Percentiles rank a stretch among this genome's conserved stretches.
phyloP scores from a whole-genome alignment of 257 asterid genomes.

The Penstemon eatonii region DNA sequence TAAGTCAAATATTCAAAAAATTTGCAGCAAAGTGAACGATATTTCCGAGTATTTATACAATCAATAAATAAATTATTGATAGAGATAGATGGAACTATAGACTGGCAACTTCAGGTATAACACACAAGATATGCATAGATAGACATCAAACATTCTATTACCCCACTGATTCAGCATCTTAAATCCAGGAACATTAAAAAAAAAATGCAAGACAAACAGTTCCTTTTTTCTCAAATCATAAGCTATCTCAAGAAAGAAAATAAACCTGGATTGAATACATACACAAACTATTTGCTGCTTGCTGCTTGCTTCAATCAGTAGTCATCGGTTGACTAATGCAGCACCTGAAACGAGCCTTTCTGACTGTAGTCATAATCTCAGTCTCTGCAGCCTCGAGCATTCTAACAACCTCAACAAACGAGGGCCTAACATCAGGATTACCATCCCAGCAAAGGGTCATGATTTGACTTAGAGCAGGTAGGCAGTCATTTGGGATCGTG shows the following conservation, averaged over 20 bases:
- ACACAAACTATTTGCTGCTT: slow-evolving; percentile 38
- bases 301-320: slow-evolving; percentile 43
- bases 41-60: background rate
- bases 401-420: slow-evolving; percentile 77
- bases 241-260: slow-evolving; percentile 39
- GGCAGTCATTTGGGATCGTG: slow-evolving; percentile 70
- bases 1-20: no score
- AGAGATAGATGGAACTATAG: background rate
- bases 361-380: slow-evolving; percentile 58
- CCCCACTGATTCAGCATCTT: no score
- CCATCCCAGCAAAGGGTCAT: slow-evolving; percentile 96
- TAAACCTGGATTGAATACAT: slow-evolving; percentile 40
- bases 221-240: slow-evolving; percentile 33
- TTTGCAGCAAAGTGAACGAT: background rate
- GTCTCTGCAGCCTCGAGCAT: slow-evolving; percentile 94
- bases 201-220: slow-evolving; percentile 37
- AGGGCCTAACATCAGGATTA: slow-evolving; percentile 83
- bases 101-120: no score
- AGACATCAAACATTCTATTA: background rate
- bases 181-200: no score
- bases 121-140: background rate
- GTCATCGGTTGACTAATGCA: slow-evolving; percentile 71
- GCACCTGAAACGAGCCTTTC: slow-evolving; percentile 82
- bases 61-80: background rate
- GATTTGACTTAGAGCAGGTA: slow-evolving; percentile 73